Evolutionary conservation across 495 filamentous ascomycete species (phyloP), one percentile per base, ranked within the genome.

Genomic region (Amniculicola lignicola): DNA sequence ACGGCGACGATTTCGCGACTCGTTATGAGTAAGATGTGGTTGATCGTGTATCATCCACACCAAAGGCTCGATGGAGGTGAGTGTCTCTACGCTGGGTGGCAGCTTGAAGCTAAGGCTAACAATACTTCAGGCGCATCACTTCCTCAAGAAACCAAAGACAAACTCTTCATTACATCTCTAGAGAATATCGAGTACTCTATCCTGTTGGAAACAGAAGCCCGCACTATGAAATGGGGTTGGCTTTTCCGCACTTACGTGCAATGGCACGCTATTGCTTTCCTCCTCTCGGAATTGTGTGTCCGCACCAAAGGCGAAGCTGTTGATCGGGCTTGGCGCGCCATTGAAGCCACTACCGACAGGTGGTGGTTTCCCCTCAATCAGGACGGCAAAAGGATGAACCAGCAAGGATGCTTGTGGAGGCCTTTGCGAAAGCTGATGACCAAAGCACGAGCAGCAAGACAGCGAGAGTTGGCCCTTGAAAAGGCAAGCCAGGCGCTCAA

Each of bases 201-300:
- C 21, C 63, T 82, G 10, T 69, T 91, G 11, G 79, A 83, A 57
- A 79, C 73, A 10, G 82, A 86, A 55, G 69, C 77, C 6, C 72
- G 79, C 9, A 80, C 79, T 2, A 76, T 78, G 45, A 79, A 83
- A 47, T 95, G 86, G 82, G 77, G 80, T 21, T 95, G 90, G 90
- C 77, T 90, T 7, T 90, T 89, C 70, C 78, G 82, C 62, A 88
- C 83, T 0, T 89, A 91, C 66, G 83, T 84, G 16, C 87, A 92
- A 53, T 89, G 85, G 84, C 86, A 92, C 56, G 87, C 89, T 3
- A 77, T 93, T 2, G 86, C 84, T 1, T 88, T 87, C 61, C 75
- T 84, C 3, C 69, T 95, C 7, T 79, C 88, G 0, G 92, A 96
- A 62, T 76, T 94, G 3, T 86, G 85, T 62, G 79, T 86, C 21